phyloP scores from a whole-genome alignment of 768 basidiomycete species.

The Rhodotorula taiwanensis region DNA sequence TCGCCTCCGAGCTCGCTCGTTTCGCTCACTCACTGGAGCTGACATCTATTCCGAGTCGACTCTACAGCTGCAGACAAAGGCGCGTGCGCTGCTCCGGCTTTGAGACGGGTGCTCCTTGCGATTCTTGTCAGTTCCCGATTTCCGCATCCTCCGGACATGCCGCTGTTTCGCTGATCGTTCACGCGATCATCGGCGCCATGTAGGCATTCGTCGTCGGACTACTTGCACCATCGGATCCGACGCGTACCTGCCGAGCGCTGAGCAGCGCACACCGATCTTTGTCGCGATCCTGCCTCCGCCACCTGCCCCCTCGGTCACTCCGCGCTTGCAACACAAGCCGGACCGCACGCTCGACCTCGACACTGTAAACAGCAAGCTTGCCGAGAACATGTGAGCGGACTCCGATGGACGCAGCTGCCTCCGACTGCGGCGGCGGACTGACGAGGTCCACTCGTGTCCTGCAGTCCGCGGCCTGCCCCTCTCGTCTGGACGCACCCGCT shows the following conservation, averaged over 20 bases:
- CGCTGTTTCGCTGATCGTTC: too few relatives aligned
- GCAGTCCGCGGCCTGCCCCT: slow-evolving; percentile 10
- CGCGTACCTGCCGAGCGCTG: background rate
- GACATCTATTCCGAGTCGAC: background rate
- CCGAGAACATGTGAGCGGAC: background rate
- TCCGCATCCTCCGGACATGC: too few relatives aligned
- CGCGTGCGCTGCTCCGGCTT: slow-evolving; percentile 9
- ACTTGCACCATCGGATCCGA: slow-evolving; percentile 6
- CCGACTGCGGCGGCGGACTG: too few relatives aligned
- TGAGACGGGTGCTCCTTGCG: slow-evolving; percentile 13
- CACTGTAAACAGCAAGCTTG: background rate
- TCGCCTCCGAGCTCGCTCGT: too few relatives aligned
- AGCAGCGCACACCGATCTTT: background rate
- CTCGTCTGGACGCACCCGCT: slow-evolving; percentile 4
- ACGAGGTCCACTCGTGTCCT: too few relatives aligned
- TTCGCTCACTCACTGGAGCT: background rate
- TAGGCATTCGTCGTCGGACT: background rate
- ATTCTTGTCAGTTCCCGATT: background rate
- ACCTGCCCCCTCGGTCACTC: background rate
- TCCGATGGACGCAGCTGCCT: too few relatives aligned
- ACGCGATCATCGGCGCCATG: background rate
- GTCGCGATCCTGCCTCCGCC: slow-evolving; percentile 9
- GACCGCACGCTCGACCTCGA: background rate
- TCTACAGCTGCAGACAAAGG: slow-evolving; percentile 2
- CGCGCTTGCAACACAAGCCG: background rate